Base-by-base conservation (phyloP, 2,329 filamentous ascomycete genomes). In the Penicillium sclerotiorum region DNA sequence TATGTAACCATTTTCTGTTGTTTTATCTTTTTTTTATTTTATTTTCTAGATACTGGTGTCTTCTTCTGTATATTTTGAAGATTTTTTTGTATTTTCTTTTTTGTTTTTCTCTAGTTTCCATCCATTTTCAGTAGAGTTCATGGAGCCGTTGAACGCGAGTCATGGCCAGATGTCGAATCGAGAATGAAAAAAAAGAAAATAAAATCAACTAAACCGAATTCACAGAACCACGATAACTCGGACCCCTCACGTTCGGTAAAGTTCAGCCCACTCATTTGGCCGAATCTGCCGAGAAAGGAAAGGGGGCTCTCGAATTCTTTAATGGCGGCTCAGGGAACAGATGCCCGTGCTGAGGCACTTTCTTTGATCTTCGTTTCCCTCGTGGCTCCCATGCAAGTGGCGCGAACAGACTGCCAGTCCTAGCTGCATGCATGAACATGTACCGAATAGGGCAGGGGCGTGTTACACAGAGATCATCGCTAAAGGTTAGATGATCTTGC, bases 321-420 rank as follows among this genome's bases (percentile, higher is more conserved):
- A 43, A 30, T n/a, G 18, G 17, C 22, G 28, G 12, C 22, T 5
- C 9, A 13, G 3, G n/a, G 9, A 22, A 13, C n/a, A 13, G 7
- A n/a, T 15, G 27, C n/a, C 40, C 27, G 9, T 18, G 27, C 20
- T 12, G 36, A 4, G 20, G 9, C 17, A n/a, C 15, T 32, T 18
- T 43, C 30, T 33, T 21, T 43, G 40, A 33, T 43, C 27, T 23
- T 18, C n/a, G 18, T 32, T 20, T 33, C 18, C 27, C 40, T 43
- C 40, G 40, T 43, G 40, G 40, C 40, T 32, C 27, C 40, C 40
- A 33, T 18, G 21, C 15, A 27, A 12, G 23, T 17, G 15, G n/a
- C n/a, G n/a, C n/a, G n/a, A n/a, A n/a, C n/a, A n/a, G n/a, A n/a
- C n/a, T 20, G n/a, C 25, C 6, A 27, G 6, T 7, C 25, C 25